Evolutionary conservation across 2,329 filamentous ascomycete species (phyloP).

Genomic region (Cladophialophora immunda): DNA sequence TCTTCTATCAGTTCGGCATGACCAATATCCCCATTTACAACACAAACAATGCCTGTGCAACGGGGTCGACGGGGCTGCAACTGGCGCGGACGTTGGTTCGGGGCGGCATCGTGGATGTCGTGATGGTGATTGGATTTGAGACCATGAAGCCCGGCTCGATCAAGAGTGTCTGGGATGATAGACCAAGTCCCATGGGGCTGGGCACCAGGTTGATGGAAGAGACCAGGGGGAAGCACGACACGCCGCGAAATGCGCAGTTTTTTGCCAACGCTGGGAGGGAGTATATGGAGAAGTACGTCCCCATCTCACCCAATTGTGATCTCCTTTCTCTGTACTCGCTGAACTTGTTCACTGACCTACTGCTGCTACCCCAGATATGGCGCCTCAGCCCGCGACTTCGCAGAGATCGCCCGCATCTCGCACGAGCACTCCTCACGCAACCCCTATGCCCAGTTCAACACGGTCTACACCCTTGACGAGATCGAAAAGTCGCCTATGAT

Average conservation of each 20-base stretch:
- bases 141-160: conserved; percentile 95
- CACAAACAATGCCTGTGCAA: conserved; percentile 94
- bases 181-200: conserved; percentile 79
- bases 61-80: conserved; percentile 85
- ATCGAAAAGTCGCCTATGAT: conserved; percentile 79
- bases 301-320: background rate
- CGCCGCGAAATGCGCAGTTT: conserved; percentile 87
- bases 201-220: conserved; percentile 80
- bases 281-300: conserved; percentile 85
- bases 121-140: conserved; percentile 93
- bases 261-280: conserved; percentile 93
- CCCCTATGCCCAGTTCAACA: conserved; percentile 96
- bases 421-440: conserved; percentile 90
- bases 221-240: conserved; percentile 80
- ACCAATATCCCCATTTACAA: conserved; percentile 96
- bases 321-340: background rate
- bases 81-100: conserved; percentile 83
- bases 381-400: conserved; percentile 85
- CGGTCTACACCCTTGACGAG: conserved; percentile 88
- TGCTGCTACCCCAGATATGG: conserved; percentile 68
- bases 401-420: conserved; percentile 91
- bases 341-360: conserved; percentile 25
- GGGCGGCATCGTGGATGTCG: conserved; percentile 82
- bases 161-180: conserved; percentile 83
- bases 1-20: conserved; percentile 99